phyloP scores from a whole-genome alignment of 2,329 filamentous ascomycete species.

The Purpureocillium lavendulum region DNA sequence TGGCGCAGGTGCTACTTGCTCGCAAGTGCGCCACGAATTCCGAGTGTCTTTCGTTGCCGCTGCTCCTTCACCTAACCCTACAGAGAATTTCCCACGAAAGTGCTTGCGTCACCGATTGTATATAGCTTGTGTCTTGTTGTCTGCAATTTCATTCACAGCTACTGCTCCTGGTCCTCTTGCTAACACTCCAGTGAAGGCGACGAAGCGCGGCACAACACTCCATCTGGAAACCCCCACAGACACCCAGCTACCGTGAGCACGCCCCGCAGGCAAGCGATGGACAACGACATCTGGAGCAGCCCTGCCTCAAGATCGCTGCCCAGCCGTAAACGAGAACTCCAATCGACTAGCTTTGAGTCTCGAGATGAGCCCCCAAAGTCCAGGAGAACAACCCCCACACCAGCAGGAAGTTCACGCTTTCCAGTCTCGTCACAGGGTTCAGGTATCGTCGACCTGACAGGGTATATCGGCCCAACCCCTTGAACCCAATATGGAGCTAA shows the following conservation, averaged over 20 bases:
- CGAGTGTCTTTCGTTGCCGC: no score
- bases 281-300: slow-evolving; percentile 6
- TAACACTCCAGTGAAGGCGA: no score
- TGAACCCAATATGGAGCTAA: slow-evolving; percentile 8
- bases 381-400: slow-evolving; percentile 19
- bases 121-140: no score
- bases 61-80: no score
- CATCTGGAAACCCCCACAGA: no score
- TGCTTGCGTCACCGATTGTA: no score
- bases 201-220: no score
- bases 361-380: slow-evolving; percentile 19
- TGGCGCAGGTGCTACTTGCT: no score
- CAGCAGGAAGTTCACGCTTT: not conserved
- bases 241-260: slow-evolving; percentile 11
- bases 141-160: no score
- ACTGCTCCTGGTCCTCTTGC: no score
- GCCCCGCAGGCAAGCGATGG: slow-evolving; percentile 4
- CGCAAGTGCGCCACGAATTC: no score
- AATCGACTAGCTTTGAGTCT: slow-evolving; percentile 10
- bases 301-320: slow-evolving; percentile 13
- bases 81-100: no score
- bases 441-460: slow-evolving; percentile 34
- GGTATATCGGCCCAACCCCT: slow-evolving; percentile 16
- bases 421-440: not conserved
- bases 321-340: slow-evolving; percentile 20